Conservation (phyloP, 2,329 filamentous ascomycete genomes). For the Blastomyces emzantsi region DNA sequence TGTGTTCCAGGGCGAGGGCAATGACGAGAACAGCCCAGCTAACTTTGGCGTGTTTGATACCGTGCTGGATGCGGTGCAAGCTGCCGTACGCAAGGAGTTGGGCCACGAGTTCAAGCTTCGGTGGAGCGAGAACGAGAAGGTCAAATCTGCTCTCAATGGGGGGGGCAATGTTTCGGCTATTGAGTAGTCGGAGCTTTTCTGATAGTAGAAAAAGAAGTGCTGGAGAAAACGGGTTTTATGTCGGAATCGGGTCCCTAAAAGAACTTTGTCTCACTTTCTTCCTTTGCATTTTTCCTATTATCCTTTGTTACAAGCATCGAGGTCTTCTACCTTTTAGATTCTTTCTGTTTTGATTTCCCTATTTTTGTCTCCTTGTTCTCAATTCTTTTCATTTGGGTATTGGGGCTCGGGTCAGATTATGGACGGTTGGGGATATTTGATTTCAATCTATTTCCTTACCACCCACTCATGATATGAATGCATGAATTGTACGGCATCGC, state of each 20-base stretch:
- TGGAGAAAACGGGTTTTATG: background rate
- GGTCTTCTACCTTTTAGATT: background rate
- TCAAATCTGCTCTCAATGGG: slow-evolving; percentile 57
- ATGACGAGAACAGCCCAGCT: slow-evolving; percentile 67
- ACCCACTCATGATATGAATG: background rate
- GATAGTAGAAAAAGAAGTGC: background rate
- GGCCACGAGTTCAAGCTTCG: slow-evolving; percentile 65
- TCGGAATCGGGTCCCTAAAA: background rate
- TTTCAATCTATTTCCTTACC: background rate
- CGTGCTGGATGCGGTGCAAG: slow-evolving; percentile 61
- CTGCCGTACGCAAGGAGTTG: slow-evolving; percentile 59
- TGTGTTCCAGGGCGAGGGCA: slow-evolving; percentile 67
- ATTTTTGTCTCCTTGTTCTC: background rate
- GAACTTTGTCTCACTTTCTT: background rate
- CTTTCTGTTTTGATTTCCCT: background rate
- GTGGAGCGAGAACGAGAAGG: slow-evolving; percentile 53
- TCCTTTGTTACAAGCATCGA: background rate
- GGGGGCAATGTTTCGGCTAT: slow-evolving; percentile 44
- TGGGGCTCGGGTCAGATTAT: background rate
- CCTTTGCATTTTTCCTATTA: background rate
- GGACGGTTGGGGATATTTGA: background rate
- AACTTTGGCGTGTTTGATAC: slow-evolving; percentile 68
- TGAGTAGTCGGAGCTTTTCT: slow-evolving; percentile 18
- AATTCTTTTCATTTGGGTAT: background rate
- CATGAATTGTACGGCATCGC: background rate